These are phyloP conservation scores for Acephala macrosclerotiorum DNA, from an alignment of 2,329 filamentous ascomycete genomes.

Conservation along the genomic window DNA sequence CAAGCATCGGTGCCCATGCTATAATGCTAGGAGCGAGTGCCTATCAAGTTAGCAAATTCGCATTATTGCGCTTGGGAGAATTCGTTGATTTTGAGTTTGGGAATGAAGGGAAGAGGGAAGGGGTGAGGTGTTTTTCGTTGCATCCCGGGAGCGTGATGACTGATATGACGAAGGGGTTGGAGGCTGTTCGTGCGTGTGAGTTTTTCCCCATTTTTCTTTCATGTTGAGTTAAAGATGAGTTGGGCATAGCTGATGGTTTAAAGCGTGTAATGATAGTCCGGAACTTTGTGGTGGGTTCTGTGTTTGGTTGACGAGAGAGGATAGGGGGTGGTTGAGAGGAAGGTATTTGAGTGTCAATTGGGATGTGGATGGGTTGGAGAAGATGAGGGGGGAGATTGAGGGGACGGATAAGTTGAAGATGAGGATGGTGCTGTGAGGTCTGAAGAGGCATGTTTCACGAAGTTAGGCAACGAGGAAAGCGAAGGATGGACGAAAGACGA, in stretches of 20 bases:
- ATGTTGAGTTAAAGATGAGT: neutral
- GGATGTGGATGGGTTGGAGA: constrained; percentile 55
- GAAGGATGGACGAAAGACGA: too few relatives aligned
- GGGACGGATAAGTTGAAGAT: constrained; percentile 45
- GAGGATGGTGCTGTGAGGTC: constrained; percentile 36
- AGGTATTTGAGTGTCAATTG: constrained; percentile 53
- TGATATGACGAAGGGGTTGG: constrained; percentile 46
- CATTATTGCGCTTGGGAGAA: constrained; percentile 57
- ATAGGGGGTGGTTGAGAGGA: constrained; percentile 54
- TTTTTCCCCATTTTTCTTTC: constrained; percentile 5
- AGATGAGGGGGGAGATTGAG: constrained; percentile 52
- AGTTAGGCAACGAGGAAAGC: too few relatives aligned
- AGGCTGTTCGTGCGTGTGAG: constrained; percentile 36
- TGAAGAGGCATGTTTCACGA: neutral
- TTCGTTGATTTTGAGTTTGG: constrained; percentile 55
- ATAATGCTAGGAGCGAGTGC: constrained; percentile 48
- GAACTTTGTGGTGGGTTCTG: constrained; percentile 50
- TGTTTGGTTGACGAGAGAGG: constrained; percentile 51
- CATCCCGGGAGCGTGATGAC: constrained; percentile 51
- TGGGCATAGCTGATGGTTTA: neutral
- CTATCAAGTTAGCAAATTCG: constrained; percentile 59
- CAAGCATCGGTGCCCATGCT: constrained; percentile 51
- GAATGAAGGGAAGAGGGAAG: constrained; percentile 40
- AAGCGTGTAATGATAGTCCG: constrained; percentile 46
- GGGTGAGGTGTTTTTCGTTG: constrained; percentile 49